A percentile compares a stretch with the other conserved stretches of the same genome.
These are phyloP conservation scores for Simplicillium sp. DNA, from an alignment of 2,329 filamentous ascomycete genomes.

Conservation along the genomic window DNA sequence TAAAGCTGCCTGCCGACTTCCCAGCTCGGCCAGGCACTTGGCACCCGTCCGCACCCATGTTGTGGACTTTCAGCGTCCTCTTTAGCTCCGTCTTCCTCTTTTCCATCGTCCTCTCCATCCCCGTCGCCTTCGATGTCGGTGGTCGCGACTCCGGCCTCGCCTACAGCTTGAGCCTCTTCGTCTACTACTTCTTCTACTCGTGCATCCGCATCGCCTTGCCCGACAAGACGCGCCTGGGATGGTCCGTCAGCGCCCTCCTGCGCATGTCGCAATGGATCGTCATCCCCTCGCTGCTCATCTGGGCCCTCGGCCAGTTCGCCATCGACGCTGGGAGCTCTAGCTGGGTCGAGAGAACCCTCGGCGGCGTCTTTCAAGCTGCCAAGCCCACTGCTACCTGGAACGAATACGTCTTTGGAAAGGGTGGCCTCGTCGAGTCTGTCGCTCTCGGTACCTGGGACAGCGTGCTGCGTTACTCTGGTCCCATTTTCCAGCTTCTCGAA, in stretches of 20 bases:
- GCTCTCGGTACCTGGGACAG: conserved; percentile 86
- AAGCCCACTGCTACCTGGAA: conserved; percentile 53
- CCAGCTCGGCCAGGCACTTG: conserved; percentile 1
- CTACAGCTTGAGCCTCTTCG: conserved; percentile 81
- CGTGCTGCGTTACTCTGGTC: conserved; percentile 79
- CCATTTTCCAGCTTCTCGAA: conserved; percentile 87
- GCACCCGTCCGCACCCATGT: conserved; percentile 49
- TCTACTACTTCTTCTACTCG: conserved; percentile 87
- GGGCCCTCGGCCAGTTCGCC: conserved; percentile 91
- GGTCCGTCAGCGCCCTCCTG: conserved; percentile 58
- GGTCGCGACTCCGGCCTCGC: conserved; percentile 88
- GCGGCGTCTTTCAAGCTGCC: conserved; percentile 47
- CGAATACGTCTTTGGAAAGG: conserved; percentile 83
- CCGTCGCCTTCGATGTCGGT: conserved; percentile 95
- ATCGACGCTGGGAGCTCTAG: conserved; percentile 69
- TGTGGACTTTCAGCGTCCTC: conserved; percentile 68
- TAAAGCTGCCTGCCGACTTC: background rate
- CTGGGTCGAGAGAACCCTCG: conserved; percentile 77
- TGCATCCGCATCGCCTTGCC: conserved; percentile 71
- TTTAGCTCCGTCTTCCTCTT: conserved; percentile 80
- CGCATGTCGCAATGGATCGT: conserved; percentile 77
- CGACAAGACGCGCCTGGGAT: conserved; percentile 65
- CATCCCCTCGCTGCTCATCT: conserved; percentile 80
- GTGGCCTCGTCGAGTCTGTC: conserved; percentile 70
- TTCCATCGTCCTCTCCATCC: conserved; percentile 90